phyloP scores from a whole-genome alignment of 2,329 filamentous ascomycete genomes.

The Alternaria rosae region DNA sequence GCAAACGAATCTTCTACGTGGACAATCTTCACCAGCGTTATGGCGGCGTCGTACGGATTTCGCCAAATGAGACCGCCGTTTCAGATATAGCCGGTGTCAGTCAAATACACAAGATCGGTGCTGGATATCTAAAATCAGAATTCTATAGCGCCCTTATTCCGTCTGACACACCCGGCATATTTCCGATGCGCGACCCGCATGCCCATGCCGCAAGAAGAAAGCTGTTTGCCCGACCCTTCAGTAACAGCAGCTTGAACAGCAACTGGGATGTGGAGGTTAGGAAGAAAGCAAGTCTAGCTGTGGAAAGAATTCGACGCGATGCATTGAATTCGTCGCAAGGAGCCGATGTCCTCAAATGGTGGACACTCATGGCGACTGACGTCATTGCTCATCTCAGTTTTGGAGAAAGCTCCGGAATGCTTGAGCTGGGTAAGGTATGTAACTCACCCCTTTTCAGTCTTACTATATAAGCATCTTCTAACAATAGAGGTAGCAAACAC shows the following conservation, averaged over 20 bases:
- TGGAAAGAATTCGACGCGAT: constrained; percentile 40
- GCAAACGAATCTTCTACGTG: constrained; percentile 50
- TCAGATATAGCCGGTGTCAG: constrained; percentile 27
- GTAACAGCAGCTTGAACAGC: constrained; percentile 43
- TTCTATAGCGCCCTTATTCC: constrained; percentile 45
- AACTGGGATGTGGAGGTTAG: constrained; percentile 49
- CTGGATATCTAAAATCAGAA: constrained; percentile 51
- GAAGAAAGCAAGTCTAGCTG: constrained; percentile 42
- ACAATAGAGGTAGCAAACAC: background rate
- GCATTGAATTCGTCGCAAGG: constrained; percentile 21
- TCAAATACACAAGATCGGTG: constrained; percentile 47
- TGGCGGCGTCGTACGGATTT: constrained; percentile 36
- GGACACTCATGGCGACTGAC: constrained; percentile 52
- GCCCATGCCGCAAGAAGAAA: constrained; percentile 47
- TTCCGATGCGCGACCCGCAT: constrained; percentile 48
- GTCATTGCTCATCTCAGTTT: constrained; percentile 50
- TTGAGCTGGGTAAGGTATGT: constrained; percentile 46
- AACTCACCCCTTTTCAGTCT: background rate
- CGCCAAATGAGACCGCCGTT: constrained; percentile 33
- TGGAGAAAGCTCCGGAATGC: constrained; percentile 51
- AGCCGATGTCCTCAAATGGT: constrained; percentile 48
- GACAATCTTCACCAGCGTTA: constrained; percentile 46
- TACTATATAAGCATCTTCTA: background rate
- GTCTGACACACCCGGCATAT: constrained; percentile 37
- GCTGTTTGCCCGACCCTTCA: constrained; percentile 49